A percentile compares a stretch with the other conserved stretches of the same genome.
These are phyloP conservation scores for Phytophthora brassicae DNA, from an alignment of 352 stramenopile genomes.

Conservation along the genomic window DNA sequence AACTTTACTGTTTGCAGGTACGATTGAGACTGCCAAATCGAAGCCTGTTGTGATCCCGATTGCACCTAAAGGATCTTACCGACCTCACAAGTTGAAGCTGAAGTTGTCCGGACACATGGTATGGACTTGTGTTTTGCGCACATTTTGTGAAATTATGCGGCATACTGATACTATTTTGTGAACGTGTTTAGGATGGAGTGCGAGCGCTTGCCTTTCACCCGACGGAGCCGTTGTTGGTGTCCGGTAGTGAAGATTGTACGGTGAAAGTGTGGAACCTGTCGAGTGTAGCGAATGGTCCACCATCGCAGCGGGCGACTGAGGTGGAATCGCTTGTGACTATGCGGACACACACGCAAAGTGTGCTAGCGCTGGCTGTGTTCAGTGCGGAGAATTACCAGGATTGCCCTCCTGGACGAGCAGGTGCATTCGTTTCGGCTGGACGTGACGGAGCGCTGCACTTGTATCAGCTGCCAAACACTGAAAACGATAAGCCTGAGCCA, in stretches of 20 bases:
- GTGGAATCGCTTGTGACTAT: conserved; percentile 80
- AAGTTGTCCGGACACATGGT: conserved; percentile 87
- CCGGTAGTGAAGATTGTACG: conserved; percentile 83
- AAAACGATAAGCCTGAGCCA: conserved; percentile 71
- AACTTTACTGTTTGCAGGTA: conserved; percentile 19
- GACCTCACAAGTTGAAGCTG: conserved; percentile 82
- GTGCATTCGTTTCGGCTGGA: conserved; percentile 70
- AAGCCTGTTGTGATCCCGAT: conserved; percentile 54
- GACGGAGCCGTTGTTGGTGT: conserved; percentile 81
- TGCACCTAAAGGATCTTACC: conserved; percentile 64
- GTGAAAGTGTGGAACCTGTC: conserved; percentile 85
- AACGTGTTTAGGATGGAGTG: conserved; percentile 61
- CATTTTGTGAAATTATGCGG: background rate
- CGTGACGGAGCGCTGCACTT: conserved; percentile 77
- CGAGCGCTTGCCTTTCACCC: conserved; percentile 77
- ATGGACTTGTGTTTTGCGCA: background rate
- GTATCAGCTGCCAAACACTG: conserved; percentile 53
- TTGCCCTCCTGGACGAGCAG: conserved; percentile 43
- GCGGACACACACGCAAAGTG: conserved; percentile 70
- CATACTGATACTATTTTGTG: background rate
- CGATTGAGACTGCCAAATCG: conserved; percentile 38
- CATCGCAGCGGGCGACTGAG: conserved; percentile 70
- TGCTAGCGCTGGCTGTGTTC: conserved; percentile 74
- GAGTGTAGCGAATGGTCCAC: conserved; percentile 57
- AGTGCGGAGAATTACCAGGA: conserved; percentile 76